Evolutionary conservation across 2,329 filamentous ascomycete species (phyloP).

Genomic region (Tolypocladium paradoxum): DNA sequence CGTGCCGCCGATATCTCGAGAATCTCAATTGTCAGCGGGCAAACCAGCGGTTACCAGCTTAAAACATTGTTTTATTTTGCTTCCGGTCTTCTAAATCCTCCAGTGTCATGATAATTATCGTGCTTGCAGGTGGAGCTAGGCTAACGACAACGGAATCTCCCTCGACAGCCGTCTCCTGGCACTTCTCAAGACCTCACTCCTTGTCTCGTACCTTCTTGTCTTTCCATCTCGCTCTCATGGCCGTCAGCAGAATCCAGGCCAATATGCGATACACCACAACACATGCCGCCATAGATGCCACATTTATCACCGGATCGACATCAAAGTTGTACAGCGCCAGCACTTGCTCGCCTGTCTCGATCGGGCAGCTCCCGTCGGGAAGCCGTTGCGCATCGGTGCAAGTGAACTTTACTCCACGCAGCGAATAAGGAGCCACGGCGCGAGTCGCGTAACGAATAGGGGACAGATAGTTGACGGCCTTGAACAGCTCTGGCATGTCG

Average conservation of each 20-base stretch:
- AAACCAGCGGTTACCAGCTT: not conserved
- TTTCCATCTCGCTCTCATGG: constrained; percentile 42
- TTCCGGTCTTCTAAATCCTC: not conserved
- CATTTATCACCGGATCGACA: constrained; percentile 47
- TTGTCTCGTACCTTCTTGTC: constrained; percentile 8
- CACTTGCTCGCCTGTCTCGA: constrained; percentile 56
- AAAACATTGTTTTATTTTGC: not conserved
- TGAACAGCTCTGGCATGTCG: constrained; percentile 54
- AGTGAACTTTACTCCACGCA: constrained; percentile 50
- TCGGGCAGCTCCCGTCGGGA: constrained; percentile 49
- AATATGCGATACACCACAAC: constrained; percentile 55
- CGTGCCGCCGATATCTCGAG: not conserved
- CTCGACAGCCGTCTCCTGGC: not conserved
- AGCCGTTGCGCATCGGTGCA: constrained; percentile 51
- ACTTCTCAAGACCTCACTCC: not conserved
- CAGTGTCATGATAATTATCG: no score
- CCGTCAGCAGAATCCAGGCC: constrained; percentile 47
- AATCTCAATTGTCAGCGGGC: no score
- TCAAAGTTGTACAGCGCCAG: constrained; percentile 57
- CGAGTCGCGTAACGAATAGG: constrained; percentile 61
- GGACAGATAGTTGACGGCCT: constrained; percentile 59
- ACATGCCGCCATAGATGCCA: constrained; percentile 52
- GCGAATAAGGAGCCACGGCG: constrained; percentile 55
- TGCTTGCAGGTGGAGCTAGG: no score
- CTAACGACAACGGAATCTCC: not conserved